Evolutionary conservation across 2,329 filamentous ascomycete genomes (phyloP).

Genomic region (Trichoderma koningiopsis): DNA sequence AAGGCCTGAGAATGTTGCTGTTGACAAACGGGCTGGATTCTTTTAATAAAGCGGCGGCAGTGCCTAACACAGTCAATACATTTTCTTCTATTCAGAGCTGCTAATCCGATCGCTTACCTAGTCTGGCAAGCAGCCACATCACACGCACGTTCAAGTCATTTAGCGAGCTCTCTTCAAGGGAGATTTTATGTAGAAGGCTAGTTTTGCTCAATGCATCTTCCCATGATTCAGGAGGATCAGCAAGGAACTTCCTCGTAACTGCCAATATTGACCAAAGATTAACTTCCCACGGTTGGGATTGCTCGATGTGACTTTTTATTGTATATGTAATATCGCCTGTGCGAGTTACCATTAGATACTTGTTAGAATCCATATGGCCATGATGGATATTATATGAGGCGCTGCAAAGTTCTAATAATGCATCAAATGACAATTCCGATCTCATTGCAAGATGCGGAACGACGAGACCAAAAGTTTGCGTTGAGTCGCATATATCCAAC

Average conservation of each 20-base stretch:
- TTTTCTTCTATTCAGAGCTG: neutral
- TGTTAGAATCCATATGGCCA: too few relatives aligned
- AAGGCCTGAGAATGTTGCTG: neutral
- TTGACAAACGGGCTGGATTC: neutral
- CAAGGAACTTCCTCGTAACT: neutral
- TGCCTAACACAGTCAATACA: neutral
- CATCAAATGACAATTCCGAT: slow-evolving; percentile 4
- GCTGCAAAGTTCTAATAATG: neutral
- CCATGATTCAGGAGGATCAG: neutral
- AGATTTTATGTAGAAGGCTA: neutral
- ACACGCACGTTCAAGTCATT: neutral
- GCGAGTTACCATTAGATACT: neutral
- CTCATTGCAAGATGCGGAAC: slow-evolving; percentile 14
- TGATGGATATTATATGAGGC: neutral
- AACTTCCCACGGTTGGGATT: neutral
- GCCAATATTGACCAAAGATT: neutral
- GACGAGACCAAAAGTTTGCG: slow-evolving; percentile 1
- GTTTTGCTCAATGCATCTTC: neutral
- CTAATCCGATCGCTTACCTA: neutral
- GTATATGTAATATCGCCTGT: neutral
- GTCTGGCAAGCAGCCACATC: slow-evolving; percentile 7
- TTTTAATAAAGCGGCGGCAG: neutral
- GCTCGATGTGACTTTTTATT: neutral
- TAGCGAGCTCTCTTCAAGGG: neutral
- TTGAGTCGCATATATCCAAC: slow-evolving; percentile 9